phyloP scores from a whole-genome alignment of 2,329 filamentous ascomycete species.

The Paracoccidioides lutzii region DNA sequence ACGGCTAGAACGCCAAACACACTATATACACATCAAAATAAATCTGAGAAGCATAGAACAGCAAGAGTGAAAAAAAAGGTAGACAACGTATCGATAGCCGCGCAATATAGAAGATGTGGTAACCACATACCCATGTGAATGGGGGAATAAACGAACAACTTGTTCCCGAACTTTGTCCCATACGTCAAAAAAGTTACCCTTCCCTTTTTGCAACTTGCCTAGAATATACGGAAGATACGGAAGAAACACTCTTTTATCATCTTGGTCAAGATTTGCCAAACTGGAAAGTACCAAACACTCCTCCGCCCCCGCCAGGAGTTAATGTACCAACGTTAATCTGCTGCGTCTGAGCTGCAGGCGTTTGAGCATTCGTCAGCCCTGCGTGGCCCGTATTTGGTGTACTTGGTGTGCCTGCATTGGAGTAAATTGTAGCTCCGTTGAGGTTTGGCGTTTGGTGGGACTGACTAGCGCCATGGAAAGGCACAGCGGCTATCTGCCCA shows the following conservation, averaged over 20 bases:
- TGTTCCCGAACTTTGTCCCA: constrained; percentile 1
- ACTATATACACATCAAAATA: constrained; percentile 3
- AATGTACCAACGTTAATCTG: constrained; percentile 53
- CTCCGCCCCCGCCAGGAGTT: constrained; percentile 64
- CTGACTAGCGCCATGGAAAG: constrained; percentile 26
- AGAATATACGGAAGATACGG: constrained; percentile 1
- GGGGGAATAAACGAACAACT: constrained; percentile 7
- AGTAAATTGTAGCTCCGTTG: constrained; percentile 41
- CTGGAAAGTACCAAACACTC: constrained; percentile 61
- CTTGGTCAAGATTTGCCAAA: constrained; percentile 9
- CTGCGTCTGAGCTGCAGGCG: constrained; percentile 36
- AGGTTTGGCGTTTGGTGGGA: constrained; percentile 41
- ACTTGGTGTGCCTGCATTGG: constrained; percentile 45
- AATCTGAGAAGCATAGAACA: background rate
- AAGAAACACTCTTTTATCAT: background rate
- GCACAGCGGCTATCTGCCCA: constrained; percentile 48
- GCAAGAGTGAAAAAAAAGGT: background rate
- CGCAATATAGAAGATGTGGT: background rate
- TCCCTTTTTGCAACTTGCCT: constrained; percentile 3
- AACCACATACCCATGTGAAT: background rate
- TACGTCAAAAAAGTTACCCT: background rate
- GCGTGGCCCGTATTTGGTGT: constrained; percentile 51
- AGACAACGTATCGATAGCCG: background rate
- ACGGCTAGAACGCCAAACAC: background rate
- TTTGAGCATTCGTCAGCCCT: constrained; percentile 33